These are phyloP conservation scores for Bruguiera parviflora DNA, from an alignment of 345 rosid species.

Conservation along the genomic window DNA sequence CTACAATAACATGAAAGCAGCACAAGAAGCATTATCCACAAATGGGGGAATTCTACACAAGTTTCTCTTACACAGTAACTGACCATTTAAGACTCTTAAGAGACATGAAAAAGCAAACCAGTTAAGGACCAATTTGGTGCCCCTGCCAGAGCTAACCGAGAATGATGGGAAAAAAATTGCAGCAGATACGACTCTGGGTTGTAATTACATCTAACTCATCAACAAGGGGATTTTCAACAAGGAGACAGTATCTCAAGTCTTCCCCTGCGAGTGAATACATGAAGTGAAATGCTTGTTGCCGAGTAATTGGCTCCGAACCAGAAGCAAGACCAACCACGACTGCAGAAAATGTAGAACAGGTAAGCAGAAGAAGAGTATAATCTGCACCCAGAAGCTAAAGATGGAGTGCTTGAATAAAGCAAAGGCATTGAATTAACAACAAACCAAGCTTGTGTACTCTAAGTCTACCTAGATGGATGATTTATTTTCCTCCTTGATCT, in stretches of 20 bases:
- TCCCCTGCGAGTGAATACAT: neutral
- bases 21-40: neutral
- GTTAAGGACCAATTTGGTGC: neutral
- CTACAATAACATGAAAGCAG: too few species aligned
- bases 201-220: neutral
- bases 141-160: neutral
- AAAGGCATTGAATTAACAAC: neutral
- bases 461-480: conserved; percentile 30
- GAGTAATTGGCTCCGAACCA: neutral
- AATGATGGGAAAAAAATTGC: neutral
- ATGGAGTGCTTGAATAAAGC: conserved; percentile 1
- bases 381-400: neutral
- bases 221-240: neutral
- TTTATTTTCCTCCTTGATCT: conserved; percentile 30
- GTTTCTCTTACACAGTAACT: too few species aligned
- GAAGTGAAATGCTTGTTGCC: neutral
- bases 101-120: neutral
- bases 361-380: neutral
- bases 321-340: neutral
- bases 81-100: neutral
- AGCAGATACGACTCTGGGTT: too few species aligned
- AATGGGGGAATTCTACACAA: neutral
- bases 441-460: neutral
- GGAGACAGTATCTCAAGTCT: neutral
- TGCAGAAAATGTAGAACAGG: neutral